Evolutionary conservation across 2,329 filamentous ascomycete species (phyloP).

Genomic region (Beauveria rudraprayagi): DNA sequence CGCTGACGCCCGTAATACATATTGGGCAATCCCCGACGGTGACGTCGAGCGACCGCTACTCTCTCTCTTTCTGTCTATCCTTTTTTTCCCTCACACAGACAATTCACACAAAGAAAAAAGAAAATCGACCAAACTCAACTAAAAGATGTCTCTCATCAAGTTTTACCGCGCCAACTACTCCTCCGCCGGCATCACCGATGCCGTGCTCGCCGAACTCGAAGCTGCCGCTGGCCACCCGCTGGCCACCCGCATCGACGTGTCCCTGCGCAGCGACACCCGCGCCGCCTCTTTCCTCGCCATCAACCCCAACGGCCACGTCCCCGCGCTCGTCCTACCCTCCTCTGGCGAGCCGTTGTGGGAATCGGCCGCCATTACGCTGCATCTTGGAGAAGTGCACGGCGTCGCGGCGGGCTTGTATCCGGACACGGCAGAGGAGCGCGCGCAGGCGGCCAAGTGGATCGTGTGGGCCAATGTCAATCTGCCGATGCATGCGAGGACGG

Average conservation of each 20-base stretch:
- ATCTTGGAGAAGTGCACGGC: conserved; percentile 8
- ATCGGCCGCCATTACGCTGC: conserved; percentile 13
- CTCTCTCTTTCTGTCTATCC: background rate
- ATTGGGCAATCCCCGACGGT: background rate
- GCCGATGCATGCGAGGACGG: background rate
- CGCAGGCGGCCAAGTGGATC: conserved; percentile 12
- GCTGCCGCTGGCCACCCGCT: conserved; percentile 1
- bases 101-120: too few relatives aligned
- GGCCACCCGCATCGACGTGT: conserved; percentile 5
- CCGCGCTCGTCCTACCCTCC: conserved; percentile 6
- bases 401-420: conserved; percentile 1
- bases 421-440: background rate
- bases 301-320: conserved; percentile 13
- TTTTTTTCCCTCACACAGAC: too few relatives aligned
- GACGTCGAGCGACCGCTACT: background rate
- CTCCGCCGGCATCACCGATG: conserved; percentile 9
- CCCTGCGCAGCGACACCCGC: background rate
- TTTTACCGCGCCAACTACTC: conserved; percentile 11
- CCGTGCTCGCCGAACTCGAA: conserved; percentile 11
- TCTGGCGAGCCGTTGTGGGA: conserved; percentile 8
- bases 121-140: too few relatives aligned
- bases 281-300: conserved; percentile 4
- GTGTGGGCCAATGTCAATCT: conserved; percentile 8
- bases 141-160: conserved; percentile 7
- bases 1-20: background rate